Evolutionary conservation across 306 rosid genomes (phyloP), one percentile per base, ranked within the genome.

Genomic region (Ammopiptanthus mongolicus): DNA sequence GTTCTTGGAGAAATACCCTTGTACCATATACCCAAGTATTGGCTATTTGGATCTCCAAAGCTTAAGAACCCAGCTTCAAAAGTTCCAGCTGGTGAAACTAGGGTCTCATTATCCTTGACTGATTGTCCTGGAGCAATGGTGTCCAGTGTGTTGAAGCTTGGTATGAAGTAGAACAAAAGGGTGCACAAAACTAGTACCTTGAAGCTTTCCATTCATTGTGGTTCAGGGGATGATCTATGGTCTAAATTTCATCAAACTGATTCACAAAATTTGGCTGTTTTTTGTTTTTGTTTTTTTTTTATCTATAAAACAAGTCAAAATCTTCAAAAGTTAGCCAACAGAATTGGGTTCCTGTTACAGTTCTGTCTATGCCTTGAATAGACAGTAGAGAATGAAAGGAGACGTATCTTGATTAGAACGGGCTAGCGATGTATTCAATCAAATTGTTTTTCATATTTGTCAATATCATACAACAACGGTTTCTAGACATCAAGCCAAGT

Each of bases 11-110:
- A 33, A 36, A 62, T 15, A 13, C 25, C 31, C 29, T 70, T 76
- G 57, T 81, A 81, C 85, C 81, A 63, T 56, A 81, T 56, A 46
- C 85, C 85, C 0, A 76, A 76, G 59, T 81, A 81, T 69, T 51
- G 63, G 18, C 14, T 33, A 12, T 17, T 76, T 31, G 63, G 44
- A 31, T 76, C 59, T 8, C 48, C 78, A 62, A 60, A 34, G 56
- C 74, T 81, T 74, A 76, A 76, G 75, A 81, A 81, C 3, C 85
- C 85, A 0, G 62, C 74, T 63, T 76, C 85, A 63, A 76, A 81
- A 10, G 28, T 33, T 8, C 46, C 74, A 5, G 18, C n/a, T 42
- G 57, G 9, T 15, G 81, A 81, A 19, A 70, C 58, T 7, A 81
- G 47, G 19, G 81, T 76, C 57, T 76, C 64, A 53, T 64, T 25